Conservation (phyloP, 75 land plant species). For the Selaginella moellendorffii region DNA sequence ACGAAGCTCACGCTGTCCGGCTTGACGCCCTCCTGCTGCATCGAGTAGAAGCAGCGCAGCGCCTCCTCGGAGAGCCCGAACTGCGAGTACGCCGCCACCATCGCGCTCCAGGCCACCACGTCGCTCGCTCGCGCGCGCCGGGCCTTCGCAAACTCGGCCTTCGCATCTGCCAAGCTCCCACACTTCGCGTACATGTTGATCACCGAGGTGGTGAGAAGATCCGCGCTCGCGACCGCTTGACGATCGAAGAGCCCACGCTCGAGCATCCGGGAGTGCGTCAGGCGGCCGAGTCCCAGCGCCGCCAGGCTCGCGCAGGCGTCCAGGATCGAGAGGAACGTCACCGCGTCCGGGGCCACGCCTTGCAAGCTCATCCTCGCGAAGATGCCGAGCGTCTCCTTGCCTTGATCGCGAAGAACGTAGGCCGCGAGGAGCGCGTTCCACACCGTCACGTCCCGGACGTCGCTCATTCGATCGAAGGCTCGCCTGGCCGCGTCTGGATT, state of each 20-base stretch:
- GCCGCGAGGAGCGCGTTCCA: constrained; percentile 20
- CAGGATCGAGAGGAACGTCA: not conserved
- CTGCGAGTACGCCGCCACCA: not conserved
- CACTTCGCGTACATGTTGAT: not conserved
- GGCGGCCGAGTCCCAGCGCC: constrained; percentile 1
- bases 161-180: not conserved
- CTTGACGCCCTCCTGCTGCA: not conserved
- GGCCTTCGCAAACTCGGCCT: not conserved
- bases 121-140: not conserved
- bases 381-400: constrained; percentile 14
- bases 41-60: not conserved
- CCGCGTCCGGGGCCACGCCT: not conserved
- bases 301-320: not conserved
- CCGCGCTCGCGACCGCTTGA: not conserved
- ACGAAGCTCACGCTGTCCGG: not conserved
- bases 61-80: not conserved
- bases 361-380: constrained; percentile 14
- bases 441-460: constrained; percentile 17
- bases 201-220: not conserved
- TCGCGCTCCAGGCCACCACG: not conserved
- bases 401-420: constrained; percentile 2
- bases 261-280: not conserved
- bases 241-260: not conserved
- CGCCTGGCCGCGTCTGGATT: not conserved
- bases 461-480: constrained; percentile 11